phyloP scores from a whole-genome alignment of 2,329 filamentous ascomycete genomes.

The Dichotomopilus funicola region DNA sequence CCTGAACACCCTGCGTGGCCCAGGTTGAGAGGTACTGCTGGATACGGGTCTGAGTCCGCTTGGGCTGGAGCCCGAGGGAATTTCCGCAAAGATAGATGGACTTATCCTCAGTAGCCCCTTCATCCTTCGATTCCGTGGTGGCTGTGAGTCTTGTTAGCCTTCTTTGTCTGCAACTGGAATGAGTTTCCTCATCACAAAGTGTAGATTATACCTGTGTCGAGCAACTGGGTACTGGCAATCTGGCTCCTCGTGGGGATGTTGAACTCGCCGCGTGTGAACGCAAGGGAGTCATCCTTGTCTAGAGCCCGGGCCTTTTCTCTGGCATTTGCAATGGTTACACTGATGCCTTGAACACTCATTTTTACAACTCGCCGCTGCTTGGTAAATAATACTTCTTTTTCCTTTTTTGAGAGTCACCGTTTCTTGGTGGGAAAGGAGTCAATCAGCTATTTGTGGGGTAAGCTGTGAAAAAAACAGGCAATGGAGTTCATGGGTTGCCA shows the following conservation, averaged over 20 bases:
- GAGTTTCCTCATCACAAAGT: not conserved
- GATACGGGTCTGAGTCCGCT: slow-evolving; percentile 56
- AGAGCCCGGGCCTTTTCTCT: slow-evolving; percentile 17
- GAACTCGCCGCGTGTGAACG: slow-evolving; percentile 23
- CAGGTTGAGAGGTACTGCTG: slow-evolving; percentile 65
- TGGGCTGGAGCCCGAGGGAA: slow-evolving; percentile 69
- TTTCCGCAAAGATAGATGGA: slow-evolving; percentile 73
- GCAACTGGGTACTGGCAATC: slow-evolving; percentile 23
- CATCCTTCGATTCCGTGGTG: slow-evolving; percentile 1
- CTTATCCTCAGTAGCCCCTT: slow-evolving; percentile 8
- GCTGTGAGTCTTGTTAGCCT: slow-evolving; percentile 1
- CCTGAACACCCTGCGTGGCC: slow-evolving; percentile 69
- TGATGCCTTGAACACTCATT: slow-evolving; percentile 8
- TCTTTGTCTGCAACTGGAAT: not conserved
- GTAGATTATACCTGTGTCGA: slow-evolving; percentile 19
- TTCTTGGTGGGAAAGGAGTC: too few relatives aligned
- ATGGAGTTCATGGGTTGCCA: too few relatives aligned
- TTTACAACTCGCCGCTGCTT: too few relatives aligned
- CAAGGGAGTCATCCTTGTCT: slow-evolving; percentile 22
- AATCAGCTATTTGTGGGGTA: too few relatives aligned
- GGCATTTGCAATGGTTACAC: slow-evolving; percentile 8
- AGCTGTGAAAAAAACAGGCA: too few relatives aligned
- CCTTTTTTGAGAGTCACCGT: too few relatives aligned
- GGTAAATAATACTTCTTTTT: too few relatives aligned
- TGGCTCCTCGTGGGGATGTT: slow-evolving; percentile 25